Evolutionary conservation across 2,329 filamentous ascomycete genomes (phyloP), one percentile per base, ranked within the genome.

Genomic region (Coniosporium tulheliwenetii): DNA sequence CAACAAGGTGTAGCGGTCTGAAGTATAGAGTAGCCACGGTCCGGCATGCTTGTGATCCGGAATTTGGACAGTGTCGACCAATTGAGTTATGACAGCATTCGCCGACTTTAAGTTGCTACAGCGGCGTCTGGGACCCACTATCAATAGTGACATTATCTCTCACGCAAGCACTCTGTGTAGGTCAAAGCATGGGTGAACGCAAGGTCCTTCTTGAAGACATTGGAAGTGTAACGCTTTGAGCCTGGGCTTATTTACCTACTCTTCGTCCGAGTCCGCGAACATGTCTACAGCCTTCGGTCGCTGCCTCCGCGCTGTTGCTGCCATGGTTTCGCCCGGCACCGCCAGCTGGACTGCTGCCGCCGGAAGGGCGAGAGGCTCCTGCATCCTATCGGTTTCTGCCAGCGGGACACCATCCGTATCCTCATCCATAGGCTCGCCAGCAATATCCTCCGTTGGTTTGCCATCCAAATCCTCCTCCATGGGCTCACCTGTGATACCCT

Each of bases 251-350:
- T 26, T 7, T 26, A 26, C 4, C 30, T 46, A 64, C 39, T 71
- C 66, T 1, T 65, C 71, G 48, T 82, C 82, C 4, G 79, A 82
- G 56, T 82, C 81, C 9, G 81, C 83, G 72, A 91, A 93, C 83
- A 91, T 87, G 54, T 91, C 84, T 49, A 82, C 81, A 4, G 84
- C 83, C 49, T 77, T 77, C 59, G 84, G 80, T 45, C 81, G 71
- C 53, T 73, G 80, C 50, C 73, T 66, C 47, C 66, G 53, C 43
- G 54, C 44, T 52, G 51, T 45, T 57, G 60, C 37, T 50, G 51
- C 41, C 33, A 30, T 48, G n/a, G 37, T 39, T 19, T 30, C 39
- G 48, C 52, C 42, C 37, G 39, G 15, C 43, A 39, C 40, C 32
- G 32, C 32, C 32, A 33, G 4, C 32, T 33, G 32, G 19, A 26